Evolutionary conservation across 306 rosid genomes (phyloP).

Genomic region (Lablab purpureus): DNA sequence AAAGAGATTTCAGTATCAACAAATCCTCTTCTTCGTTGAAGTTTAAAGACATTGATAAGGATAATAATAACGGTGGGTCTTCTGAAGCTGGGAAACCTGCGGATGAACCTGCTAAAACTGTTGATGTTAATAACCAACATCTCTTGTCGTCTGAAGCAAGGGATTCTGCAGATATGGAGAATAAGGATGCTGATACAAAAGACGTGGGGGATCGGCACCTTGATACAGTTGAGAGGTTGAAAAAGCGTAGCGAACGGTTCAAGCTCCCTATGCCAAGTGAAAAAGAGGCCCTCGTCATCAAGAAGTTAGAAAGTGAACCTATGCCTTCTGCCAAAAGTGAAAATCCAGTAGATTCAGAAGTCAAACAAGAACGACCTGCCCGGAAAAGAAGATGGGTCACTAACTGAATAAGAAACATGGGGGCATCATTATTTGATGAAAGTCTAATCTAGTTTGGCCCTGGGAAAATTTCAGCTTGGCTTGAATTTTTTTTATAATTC

Average conservation of each 20-base stretch:
- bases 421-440: conserved; percentile 35
- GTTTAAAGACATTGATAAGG: conserved; percentile 64
- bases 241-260: conserved; percentile 98
- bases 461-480: conserved; percentile 45
- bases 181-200: conserved; percentile 64
- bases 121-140: conserved; percentile 61
- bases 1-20: conserved; percentile 72
- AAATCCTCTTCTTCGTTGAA: conserved; percentile 68
- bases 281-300: conserved; percentile 69
- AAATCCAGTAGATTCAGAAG: conserved; percentile 67
- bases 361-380: conserved; percentile 94
- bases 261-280: conserved; percentile 97
- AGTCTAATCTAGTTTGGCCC: conserved; percentile 32
- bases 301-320: conserved; percentile 81
- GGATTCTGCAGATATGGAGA: conserved; percentile 70
- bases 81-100: conserved; percentile 67
- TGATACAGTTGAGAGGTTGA: conserved; percentile 97
- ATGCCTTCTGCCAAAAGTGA: conserved; percentile 72
- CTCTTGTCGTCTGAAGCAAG: conserved; percentile 60
- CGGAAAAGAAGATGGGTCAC: conserved; percentile 97
- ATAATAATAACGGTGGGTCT: conserved; percentile 57
- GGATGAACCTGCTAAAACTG: conserved; percentile 62
- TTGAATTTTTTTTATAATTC: conserved; percentile 37
- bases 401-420: conserved; percentile 49
- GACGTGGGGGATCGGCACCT: conserved; percentile 74